Evolutionary conservation across 2,329 filamentous ascomycete genomes (phyloP).

Genomic region (Calonectria pauciramosa): DNA sequence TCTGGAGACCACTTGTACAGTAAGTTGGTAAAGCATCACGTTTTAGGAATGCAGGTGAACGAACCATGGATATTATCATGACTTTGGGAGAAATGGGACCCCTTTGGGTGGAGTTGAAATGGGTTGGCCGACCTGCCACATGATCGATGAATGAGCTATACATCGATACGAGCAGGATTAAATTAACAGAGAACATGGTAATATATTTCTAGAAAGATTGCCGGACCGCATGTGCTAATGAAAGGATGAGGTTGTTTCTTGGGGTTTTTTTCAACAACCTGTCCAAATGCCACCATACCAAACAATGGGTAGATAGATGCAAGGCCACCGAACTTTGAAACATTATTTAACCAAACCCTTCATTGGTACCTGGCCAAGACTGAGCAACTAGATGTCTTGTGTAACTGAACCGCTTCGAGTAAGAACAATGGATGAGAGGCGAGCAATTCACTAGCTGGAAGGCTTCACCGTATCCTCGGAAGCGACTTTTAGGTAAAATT

Average conservation of each 20-base stretch:
- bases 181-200: constrained; percentile 26
- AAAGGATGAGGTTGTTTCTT: neutral
- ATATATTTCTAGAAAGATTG: neutral
- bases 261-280: neutral
- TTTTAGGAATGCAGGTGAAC: constrained; percentile 31
- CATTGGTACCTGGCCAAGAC: neutral
- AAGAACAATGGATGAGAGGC: neutral
- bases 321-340: neutral
- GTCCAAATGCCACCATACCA: neutral
- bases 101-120: neutral
- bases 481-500: constrained; percentile 10
- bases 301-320: neutral
- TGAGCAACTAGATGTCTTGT: constrained; percentile 37
- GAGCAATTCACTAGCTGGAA: neutral
- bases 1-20: constrained; percentile 71
- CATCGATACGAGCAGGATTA: constrained; percentile 21
- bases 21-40: constrained; percentile 12
- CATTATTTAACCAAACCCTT: neutral
- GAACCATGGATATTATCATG: constrained; percentile 74
- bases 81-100: constrained; percentile 66
- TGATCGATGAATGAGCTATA: constrained; percentile 2
- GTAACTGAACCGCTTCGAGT: constrained; percentile 19
- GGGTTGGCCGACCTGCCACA: constrained; percentile 11
- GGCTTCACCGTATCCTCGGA: constrained; percentile 3
- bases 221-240: neutral